Evolutionary conservation across 2,329 filamentous ascomycete species (phyloP).

Genomic region (Aotearoamyces nothofagi): DNA sequence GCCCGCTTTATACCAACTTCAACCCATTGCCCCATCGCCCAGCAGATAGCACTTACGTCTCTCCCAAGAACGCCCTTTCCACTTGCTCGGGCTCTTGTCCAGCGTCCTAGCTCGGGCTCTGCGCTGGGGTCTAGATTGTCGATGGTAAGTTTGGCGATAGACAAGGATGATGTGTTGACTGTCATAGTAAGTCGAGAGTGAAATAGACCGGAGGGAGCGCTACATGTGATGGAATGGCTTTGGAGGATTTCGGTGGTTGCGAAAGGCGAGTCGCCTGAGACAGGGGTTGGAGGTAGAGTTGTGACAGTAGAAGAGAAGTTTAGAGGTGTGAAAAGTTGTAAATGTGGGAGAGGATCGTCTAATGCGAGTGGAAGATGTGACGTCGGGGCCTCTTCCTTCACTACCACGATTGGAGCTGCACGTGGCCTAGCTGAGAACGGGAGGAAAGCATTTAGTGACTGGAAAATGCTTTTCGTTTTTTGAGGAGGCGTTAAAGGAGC

Average conservation of each 20-base stretch:
- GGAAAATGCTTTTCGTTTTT: constrained; percentile 14
- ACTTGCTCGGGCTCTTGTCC: constrained; percentile 21
- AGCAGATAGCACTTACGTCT: constrained; percentile 45
- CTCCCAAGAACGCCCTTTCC: constrained; percentile 29
- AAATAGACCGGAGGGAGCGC: constrained; percentile 36
- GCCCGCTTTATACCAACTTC: constrained; percentile 44
- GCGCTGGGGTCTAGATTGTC: constrained; percentile 40
- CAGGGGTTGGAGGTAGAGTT: constrained; percentile 22
- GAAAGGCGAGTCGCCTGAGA: constrained; percentile 10
- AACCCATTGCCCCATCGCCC: constrained; percentile 56
- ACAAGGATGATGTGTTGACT: constrained; percentile 36
- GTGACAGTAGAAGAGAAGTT: constrained; percentile 39
- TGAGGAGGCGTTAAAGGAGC: constrained; percentile 4
- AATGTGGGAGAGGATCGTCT: constrained; percentile 49
- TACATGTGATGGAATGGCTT: constrained; percentile 35
- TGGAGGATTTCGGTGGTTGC: constrained; percentile 24
- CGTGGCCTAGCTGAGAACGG: constrained; percentile 15
- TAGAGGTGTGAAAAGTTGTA: constrained; percentile 58
- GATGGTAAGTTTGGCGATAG: constrained; percentile 36
- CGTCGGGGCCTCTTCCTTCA: constrained; percentile 24
- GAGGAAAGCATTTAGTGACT: constrained; percentile 15
- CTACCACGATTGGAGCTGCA: constrained; percentile 13
- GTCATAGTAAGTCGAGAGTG: constrained; percentile 39
- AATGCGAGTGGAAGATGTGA: constrained; percentile 52
- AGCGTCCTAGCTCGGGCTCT: constrained; percentile 38